A percentile compares a stretch with the other conserved stretches of the same genome.
These are phyloP conservation scores for Beauveria bassiana DNA, from an alignment of 2,329 filamentous ascomycete species.

Conservation along the genomic window DNA sequence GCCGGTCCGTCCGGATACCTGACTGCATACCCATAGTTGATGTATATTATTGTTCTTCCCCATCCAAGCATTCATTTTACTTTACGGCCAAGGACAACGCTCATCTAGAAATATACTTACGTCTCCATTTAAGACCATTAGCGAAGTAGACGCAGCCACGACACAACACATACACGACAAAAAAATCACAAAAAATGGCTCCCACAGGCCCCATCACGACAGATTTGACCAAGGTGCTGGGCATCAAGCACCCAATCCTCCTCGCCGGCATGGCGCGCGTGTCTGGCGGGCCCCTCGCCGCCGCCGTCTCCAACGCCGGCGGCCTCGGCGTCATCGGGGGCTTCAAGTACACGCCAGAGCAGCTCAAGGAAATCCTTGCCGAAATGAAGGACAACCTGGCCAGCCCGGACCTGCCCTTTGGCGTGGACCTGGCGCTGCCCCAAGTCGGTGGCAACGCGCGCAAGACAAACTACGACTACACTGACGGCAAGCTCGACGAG, in stretches of 20 bases:
- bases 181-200: constrained; percentile 1
- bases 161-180: background rate
- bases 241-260: constrained; percentile 81
- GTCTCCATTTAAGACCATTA: background rate
- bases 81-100: too few relatives aligned
- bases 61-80: too few relatives aligned
- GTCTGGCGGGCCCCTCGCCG: constrained; percentile 71
- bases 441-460: constrained; percentile 78
- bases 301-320: constrained; percentile 82
- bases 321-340: constrained; percentile 71
- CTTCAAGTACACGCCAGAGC: constrained; percentile 63
- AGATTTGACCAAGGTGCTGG: constrained; percentile 68
- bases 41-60: too few relatives aligned
- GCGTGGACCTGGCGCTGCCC: constrained; percentile 83
- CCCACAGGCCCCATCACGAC: constrained; percentile 56
- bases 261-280: constrained; percentile 92
- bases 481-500: constrained; percentile 80
- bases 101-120: background rate
- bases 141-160: too few relatives aligned
- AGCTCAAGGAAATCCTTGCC: constrained; percentile 71
- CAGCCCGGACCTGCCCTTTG: constrained; percentile 68
- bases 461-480: constrained; percentile 95
- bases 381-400: constrained; percentile 63
- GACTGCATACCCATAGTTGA: too few relatives aligned
- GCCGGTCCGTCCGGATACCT: background rate